A percentile compares a stretch with the other conserved stretches of the same genome.
These are phyloP conservation scores for Plasmodium sp. DNA, from an alignment of 169 alveolate genomes.

Conservation along the genomic window DNA sequence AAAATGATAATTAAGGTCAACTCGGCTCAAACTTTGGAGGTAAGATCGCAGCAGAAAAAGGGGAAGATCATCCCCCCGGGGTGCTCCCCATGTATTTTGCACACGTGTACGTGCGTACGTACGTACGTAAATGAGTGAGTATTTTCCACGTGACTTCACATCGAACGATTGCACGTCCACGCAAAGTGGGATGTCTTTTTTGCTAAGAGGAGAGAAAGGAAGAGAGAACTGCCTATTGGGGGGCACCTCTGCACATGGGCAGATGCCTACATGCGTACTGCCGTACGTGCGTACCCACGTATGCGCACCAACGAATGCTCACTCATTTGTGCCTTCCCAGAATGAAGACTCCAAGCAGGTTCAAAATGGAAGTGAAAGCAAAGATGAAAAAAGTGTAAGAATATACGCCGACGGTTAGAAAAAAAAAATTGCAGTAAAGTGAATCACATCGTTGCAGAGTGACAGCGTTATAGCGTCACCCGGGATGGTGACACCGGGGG, in stretches of 20 bases:
- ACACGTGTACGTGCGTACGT: background rate
- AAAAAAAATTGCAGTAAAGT: background rate
- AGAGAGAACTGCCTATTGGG: background rate
- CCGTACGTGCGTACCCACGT: too few relatives aligned
- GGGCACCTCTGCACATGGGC: background rate
- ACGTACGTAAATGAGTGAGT: background rate
- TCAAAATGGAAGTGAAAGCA: slow-evolving; percentile 5
- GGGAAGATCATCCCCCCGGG: background rate
- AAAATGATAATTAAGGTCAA: slow-evolving; percentile 67
- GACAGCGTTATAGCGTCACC: background rate
- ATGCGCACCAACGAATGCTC: background rate
- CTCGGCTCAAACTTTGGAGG: slow-evolving; percentile 72
- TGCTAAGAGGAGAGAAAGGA: background rate
- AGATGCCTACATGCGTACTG: background rate
- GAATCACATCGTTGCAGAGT: background rate
- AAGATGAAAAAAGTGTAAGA: slow-evolving; percentile 21
- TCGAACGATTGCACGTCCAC: background rate
- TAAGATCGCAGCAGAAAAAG: slow-evolving; percentile 16
- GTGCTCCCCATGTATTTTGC: background rate
- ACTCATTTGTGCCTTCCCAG: background rate
- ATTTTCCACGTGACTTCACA: background rate
- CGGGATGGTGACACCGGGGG: background rate
- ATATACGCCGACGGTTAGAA: slow-evolving; percentile 74
- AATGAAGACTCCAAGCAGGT: background rate
- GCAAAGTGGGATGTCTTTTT: background rate